phyloP scores from a whole-genome alignment of 805 yeast genomes.

The Lipomyces anomalus region DNA sequence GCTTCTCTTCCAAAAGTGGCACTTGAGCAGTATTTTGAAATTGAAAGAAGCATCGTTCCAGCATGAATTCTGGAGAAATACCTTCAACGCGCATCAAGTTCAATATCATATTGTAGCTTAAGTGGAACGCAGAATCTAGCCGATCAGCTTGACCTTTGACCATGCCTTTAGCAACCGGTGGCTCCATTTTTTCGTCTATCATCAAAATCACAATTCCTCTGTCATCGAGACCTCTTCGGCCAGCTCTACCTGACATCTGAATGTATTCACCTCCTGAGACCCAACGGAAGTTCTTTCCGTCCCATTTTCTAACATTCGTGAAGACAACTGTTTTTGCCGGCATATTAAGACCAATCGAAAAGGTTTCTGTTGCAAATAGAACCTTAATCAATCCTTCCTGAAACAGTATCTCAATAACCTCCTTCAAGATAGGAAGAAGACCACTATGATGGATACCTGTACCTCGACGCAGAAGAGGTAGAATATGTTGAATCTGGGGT shows the following conservation, averaged over 20 bases:
- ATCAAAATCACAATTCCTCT: constrained; percentile 98
- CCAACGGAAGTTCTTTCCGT: constrained; percentile 96
- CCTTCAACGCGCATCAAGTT: constrained; percentile 97
- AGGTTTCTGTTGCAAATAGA: constrained; percentile 95
- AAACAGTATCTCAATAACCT: constrained; percentile 90
- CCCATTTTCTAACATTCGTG: constrained; percentile 97
- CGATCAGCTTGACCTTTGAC: constrained; percentile 98
- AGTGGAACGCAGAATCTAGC: constrained; percentile 93
- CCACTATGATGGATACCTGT: constrained; percentile 99
- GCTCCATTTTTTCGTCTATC: constrained; percentile 99
- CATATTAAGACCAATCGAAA: constrained; percentile 97
- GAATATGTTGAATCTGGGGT: constrained; percentile 88
- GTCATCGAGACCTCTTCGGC: constrained; percentile 98
- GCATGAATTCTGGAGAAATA: constrained; percentile 94
- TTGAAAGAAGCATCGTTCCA: constrained; percentile 89
- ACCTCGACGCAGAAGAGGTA: constrained; percentile 87
- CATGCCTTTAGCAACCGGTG: constrained; percentile 98
- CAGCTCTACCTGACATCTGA: constrained; percentile 99
- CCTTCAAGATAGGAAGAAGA: constrained; percentile 83
- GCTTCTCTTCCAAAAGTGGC: constrained; percentile 69
- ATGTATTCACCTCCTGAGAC: constrained; percentile 99
- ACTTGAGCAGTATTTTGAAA: constrained; percentile 90
- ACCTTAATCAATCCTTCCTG: constrained; percentile 96
- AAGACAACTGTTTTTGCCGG: constrained; percentile 99
- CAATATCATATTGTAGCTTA: constrained; percentile 95